These are phyloP conservation scores for Pythium oligandrum DNA, from an alignment of 352 stramenopile genomes.

Conservation along the genomic window DNA sequence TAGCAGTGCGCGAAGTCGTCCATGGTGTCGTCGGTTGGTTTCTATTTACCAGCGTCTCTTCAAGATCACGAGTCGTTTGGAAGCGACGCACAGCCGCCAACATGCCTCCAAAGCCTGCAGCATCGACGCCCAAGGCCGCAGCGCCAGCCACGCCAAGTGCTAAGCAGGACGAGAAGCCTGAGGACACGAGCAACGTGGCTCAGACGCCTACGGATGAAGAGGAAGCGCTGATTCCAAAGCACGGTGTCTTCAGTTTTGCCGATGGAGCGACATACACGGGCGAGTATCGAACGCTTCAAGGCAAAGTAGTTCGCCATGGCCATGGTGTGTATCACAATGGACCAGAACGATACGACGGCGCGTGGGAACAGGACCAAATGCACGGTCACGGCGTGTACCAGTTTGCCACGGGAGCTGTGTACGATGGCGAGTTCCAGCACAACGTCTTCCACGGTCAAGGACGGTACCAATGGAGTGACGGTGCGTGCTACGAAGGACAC, in stretches of 20 bases:
- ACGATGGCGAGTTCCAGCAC: constrained; percentile 67
- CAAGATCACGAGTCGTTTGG: constrained; percentile 13
- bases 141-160: constrained; percentile 5
- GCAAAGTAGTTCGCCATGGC: constrained; percentile 48
- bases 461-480: constrained; percentile 64
- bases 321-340: constrained; percentile 42
- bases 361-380: constrained; percentile 67
- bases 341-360: constrained; percentile 57
- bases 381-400: constrained; percentile 52
- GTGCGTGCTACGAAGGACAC: constrained; percentile 48
- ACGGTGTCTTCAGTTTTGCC: constrained; percentile 58
- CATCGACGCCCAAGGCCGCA: constrained; percentile 10
- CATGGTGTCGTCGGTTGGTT: constrained; percentile 20
- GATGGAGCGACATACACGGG: constrained; percentile 63
- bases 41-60: constrained; percentile 14
- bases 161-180: constrained; percentile 24
- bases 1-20: constrained; percentile 68
- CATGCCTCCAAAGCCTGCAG: constrained; percentile 25
- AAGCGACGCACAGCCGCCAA: neutral
- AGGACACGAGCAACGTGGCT: constrained; percentile 18
- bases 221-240: constrained; percentile 16
- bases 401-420: constrained; percentile 66
- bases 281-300: constrained; percentile 31
- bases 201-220: constrained; percentile 29
- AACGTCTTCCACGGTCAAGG: constrained; percentile 64